phyloP scores from a whole-genome alignment of 495 filamentous ascomycete genomes.

The Penicillium simplicissimum region DNA sequence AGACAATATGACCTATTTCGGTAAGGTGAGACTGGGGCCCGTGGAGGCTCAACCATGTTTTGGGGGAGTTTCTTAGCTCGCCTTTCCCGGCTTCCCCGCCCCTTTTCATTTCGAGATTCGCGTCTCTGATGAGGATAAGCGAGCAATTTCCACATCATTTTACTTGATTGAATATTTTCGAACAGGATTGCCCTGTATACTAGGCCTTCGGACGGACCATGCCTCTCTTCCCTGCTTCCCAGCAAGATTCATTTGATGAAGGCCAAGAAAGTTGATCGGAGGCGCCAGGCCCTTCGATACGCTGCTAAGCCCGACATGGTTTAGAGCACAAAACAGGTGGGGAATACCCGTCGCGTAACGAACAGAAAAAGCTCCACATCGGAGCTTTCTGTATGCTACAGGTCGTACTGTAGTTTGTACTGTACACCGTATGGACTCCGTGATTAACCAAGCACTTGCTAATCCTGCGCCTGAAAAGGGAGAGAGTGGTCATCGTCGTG shows the following conservation, averaged over 20 bases:
- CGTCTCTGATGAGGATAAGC: background rate
- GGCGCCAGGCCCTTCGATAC: conserved; percentile 24
- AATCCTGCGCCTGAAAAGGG: conserved; percentile 16
- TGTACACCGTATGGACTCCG: conserved; percentile 2
- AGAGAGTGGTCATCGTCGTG: conserved; percentile 16
- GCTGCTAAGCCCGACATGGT: conserved; percentile 19
- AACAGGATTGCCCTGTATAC: background rate
- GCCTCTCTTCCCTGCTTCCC: background rate
- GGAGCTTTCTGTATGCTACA: conserved; percentile 12
- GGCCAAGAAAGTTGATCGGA: conserved; percentile 16
- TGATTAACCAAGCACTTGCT: background rate
- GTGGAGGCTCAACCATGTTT: conserved; percentile 35
- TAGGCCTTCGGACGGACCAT: background rate
- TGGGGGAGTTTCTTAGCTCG: conserved; percentile 18
- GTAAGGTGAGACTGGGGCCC: conserved; percentile 16
- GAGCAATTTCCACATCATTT: background rate
- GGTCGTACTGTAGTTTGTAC: no score
- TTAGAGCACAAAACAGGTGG: conserved; percentile 27
- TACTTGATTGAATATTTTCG: background rate
- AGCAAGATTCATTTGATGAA: conserved; percentile 14
- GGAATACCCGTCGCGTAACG: conserved; percentile 30
- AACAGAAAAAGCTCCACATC: conserved; percentile 19
- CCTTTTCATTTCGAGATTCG: conserved; percentile 21
- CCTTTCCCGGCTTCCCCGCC: conserved; percentile 30
- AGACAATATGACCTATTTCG: conserved; percentile 25